phyloP scores from a whole-genome alignment of 2,329 filamentous ascomycete species.

The Penicillium verrucosum region DNA sequence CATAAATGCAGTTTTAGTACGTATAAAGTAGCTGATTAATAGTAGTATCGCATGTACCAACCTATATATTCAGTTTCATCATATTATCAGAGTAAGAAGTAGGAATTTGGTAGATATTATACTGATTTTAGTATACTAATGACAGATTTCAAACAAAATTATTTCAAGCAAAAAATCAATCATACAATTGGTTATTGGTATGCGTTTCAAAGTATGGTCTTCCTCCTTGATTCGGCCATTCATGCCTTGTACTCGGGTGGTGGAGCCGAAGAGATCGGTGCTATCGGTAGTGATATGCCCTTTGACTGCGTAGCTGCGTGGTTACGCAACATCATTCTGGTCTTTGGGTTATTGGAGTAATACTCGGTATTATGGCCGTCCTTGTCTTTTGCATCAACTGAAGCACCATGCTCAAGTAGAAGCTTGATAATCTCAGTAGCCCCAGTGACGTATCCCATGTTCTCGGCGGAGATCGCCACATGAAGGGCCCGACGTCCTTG shows the following conservation, averaged over 20 bases:
- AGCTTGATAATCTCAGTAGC: background rate
- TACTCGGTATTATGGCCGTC: background rate
- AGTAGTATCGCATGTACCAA: no score
- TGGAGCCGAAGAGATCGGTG: background rate
- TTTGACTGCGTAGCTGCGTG: background rate
- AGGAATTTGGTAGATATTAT: no score
- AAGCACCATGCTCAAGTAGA: background rate
- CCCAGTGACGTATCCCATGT: background rate
- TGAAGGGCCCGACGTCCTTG: background rate
- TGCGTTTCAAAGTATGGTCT: background rate
- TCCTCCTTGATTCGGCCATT: background rate
- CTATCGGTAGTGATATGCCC: background rate
- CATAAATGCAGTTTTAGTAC: no score
- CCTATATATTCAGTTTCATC: no score
- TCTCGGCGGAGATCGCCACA: background rate
- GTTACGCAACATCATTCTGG: background rate
- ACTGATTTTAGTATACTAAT: no score
- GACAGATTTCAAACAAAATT: no score
- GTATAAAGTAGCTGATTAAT: no score
- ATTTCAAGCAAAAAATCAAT: background rate
- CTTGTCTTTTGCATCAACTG: background rate
- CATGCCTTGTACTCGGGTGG: background rate
- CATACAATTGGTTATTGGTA: no score
- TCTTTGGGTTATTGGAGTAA: background rate
- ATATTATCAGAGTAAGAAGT: no score